Evolutionary conservation across 495 filamentous ascomycete genomes (phyloP), one percentile per base, ranked within the genome.

Genomic region (Lepidopterella palustris): DNA sequence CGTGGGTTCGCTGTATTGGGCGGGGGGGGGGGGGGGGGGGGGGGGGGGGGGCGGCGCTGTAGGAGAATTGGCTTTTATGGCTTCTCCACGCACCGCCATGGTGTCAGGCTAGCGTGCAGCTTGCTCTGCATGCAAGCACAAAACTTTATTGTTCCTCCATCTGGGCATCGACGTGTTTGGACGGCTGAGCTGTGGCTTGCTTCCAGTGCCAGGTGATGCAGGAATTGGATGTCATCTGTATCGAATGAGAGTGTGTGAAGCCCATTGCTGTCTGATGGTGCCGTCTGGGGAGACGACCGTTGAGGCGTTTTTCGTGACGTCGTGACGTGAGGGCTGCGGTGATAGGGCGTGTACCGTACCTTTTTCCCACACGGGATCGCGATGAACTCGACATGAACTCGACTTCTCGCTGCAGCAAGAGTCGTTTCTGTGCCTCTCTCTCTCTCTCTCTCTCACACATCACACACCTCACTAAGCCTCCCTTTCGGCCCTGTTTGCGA

Each of bases 101-200:
- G 20, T 24, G 21, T 24, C 47, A n/a, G n/a, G 47, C 47, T 50
- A 50, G 25, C 47, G 47, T 24, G 26, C 23, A 25, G n/a, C n/a
- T n/a, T 26, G 2, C 21, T 4, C 47, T 50, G 47, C 47, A 50
- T 25, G 47, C 47, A 50, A 50, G 47, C 47, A 50, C 47, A 25
- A 25, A 50, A 50, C 47, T 50, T 27, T 50, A 50, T 50, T 50
- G 47, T 15, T 50, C 47, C 47, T 50, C 47, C 24, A 27, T 27
- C 47, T 27, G 13, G 13, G 39, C 39, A 15, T 42, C 39, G 32
- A 2, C 39, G n/a, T 18, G 35, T 18, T 42, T 42, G 9, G 35
- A 3, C 3, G 35, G 35, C 35, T 42, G 13, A 11, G 18, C 13
- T 13, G 35, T 42, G 35, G 35, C 35, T 42, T 42, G 35, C 35